Evolutionary conservation across 257 asterid species (phyloP).

Genomic region (Hygrophila difformis): DNA sequence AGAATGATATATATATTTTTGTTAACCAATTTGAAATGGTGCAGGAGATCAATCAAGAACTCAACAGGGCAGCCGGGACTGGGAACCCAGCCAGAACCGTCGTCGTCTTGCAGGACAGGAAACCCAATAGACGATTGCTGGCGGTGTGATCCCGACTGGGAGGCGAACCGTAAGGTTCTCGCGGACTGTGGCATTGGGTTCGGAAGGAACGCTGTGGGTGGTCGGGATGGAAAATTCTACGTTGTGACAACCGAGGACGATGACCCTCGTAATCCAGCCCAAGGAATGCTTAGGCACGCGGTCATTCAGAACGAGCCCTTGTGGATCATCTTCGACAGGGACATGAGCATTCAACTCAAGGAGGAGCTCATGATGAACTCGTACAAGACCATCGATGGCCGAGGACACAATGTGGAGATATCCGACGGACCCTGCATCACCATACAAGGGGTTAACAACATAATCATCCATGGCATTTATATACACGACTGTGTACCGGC

Average conservation of each 20-base stretch:
- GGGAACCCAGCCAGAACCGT: too few relatives aligned
- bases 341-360: constrained; percentile 36
- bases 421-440: constrained; percentile 64
- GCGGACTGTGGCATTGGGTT: constrained; percentile 63
- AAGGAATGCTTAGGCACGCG: constrained; percentile 59
- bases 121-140: constrained; percentile 74
- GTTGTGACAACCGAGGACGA: constrained; percentile 35
- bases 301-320: constrained; percentile 57
- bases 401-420: constrained; percentile 44
- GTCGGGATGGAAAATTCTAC: constrained; percentile 59
- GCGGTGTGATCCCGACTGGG: constrained; percentile 66
- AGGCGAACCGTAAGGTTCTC: constrained; percentile 42
- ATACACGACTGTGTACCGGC: constrained; percentile 49
- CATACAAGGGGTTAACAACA: constrained; percentile 39
- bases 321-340: constrained; percentile 58
- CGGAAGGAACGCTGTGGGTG: constrained; percentile 54
- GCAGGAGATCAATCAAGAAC: constrained; percentile 15
- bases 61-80: constrained; percentile 10
- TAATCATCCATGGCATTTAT: constrained; percentile 55
- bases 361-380: constrained; percentile 66
- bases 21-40: too few relatives aligned
- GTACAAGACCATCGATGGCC: constrained; percentile 66
- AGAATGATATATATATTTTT: too few relatives aligned
- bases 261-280: constrained; percentile 42
- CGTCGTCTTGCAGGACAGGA: constrained; percentile 51